phyloP scores from a whole-genome alignment of 1,284 basidiomycete species.

The Cutaneotrichosporon sp. region DNA sequence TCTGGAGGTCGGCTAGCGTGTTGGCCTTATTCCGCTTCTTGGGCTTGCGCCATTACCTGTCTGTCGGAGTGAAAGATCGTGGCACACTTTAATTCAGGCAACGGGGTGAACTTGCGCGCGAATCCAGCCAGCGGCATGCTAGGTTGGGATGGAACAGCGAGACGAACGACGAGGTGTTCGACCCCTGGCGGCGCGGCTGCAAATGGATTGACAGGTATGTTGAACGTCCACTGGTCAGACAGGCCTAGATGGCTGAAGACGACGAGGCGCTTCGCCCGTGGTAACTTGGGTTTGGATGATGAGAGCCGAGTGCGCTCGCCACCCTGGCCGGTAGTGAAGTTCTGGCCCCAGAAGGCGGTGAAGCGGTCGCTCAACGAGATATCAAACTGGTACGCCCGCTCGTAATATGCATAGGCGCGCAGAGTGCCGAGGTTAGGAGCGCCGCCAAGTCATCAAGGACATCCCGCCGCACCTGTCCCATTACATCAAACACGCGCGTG shows the following conservation, averaged over 20 bases:
- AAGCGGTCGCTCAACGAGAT: no score
- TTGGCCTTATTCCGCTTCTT: background rate
- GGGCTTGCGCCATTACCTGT: background rate
- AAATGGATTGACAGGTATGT: background rate
- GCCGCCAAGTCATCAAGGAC: no score
- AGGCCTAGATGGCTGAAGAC: background rate
- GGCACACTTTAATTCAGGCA: background rate
- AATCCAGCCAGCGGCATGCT: background rate
- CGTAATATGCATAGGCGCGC: no score
- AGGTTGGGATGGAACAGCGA: background rate
- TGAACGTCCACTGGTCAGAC: background rate
- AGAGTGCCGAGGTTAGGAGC: no score
- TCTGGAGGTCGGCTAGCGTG: background rate
- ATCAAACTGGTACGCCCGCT: no score
- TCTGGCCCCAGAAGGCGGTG: no score
- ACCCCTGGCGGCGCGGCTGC: background rate
- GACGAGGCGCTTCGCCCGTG: no score
- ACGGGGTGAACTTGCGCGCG: background rate
- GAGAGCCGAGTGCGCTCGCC: no score
- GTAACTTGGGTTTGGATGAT: no score
- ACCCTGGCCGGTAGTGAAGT: no score
- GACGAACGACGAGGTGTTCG: background rate
- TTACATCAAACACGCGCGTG: no score
- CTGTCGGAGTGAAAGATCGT: background rate
- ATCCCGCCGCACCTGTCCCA: no score